These are phyloP conservation scores for Penicillium sp. DNA, from an alignment of 2,329 filamentous ascomycete genomes.

Conservation along the genomic window DNA sequence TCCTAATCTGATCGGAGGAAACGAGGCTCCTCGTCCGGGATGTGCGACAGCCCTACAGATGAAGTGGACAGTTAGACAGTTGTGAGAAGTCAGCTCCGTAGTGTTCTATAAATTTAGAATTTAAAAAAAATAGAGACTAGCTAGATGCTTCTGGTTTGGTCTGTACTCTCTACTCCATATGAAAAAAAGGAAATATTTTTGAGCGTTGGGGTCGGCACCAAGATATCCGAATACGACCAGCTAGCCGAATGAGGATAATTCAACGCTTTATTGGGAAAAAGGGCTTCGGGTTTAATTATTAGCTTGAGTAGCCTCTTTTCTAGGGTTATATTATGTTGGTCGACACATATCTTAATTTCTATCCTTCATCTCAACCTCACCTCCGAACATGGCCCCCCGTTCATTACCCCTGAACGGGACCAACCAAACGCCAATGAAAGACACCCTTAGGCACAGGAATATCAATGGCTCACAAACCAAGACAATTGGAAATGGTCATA, in stretches of 20 bases:
- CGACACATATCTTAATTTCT: not conserved
- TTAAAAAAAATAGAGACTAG: not conserved
- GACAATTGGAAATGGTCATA: not conserved
- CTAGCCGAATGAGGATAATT: not conserved
- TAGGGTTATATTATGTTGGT: not conserved
- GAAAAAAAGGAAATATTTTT: no score
- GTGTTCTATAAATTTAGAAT: not conserved
- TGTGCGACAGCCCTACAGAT: not conserved
- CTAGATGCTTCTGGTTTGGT: not conserved
- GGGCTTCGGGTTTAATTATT: not conserved
- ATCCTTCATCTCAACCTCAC: not conserved
- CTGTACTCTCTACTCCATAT: no score
- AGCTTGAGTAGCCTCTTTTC: not conserved
- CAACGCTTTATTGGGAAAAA: not conserved
- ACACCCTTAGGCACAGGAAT: not conserved
- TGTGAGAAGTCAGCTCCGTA: not conserved
- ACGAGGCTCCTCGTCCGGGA: not conserved
- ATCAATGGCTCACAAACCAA: not conserved
- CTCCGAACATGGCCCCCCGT: not conserved
- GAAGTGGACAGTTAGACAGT: not conserved
- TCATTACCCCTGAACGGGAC: not conserved
- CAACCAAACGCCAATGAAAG: not conserved
- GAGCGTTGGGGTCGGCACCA: not conserved
- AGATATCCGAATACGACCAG: not conserved
- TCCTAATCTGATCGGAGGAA: not conserved